Percentiles rank a stretch among this genome's conserved stretches.
Evolutionary conservation across 805 yeast genomes (phyloP).

Genomic region (Barnettozyma californica): DNA sequence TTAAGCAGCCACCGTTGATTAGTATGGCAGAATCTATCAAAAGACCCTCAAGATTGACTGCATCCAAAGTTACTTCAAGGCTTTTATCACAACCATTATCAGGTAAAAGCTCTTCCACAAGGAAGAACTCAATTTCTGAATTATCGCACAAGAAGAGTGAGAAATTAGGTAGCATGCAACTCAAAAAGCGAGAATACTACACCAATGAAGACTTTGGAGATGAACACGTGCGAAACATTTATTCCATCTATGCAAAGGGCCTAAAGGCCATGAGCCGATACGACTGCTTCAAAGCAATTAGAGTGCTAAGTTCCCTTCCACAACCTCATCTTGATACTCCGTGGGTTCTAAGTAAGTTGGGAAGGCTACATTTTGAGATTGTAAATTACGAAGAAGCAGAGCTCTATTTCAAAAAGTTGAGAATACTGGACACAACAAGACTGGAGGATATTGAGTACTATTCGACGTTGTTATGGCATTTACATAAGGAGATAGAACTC

Average conservation of each 20-base stretch:
- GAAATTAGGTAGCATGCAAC: constrained; percentile 4
- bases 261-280: constrained; percentile 54
- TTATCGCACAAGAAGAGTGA: constrained; percentile 17
- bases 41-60: constrained; percentile 29
- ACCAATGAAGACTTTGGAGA: constrained; percentile 29
- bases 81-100: constrained; percentile 38
- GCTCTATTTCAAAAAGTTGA: constrained; percentile 52
- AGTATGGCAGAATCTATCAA: constrained; percentile 18
- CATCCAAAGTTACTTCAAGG: constrained; percentile 44
- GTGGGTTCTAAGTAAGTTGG: constrained; percentile 78
- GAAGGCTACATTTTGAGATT: constrained; percentile 79
- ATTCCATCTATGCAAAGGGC: constrained; percentile 53
- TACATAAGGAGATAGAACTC: constrained; percentile 72
- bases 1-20: constrained; percentile 20
- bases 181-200: constrained; percentile 14
- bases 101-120: constrained; percentile 8
- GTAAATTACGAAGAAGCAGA: constrained; percentile 80
- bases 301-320: constrained; percentile 62
- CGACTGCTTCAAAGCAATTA: constrained; percentile 77
- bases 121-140: constrained; percentile 12
- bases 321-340: constrained; percentile 63
- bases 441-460: constrained; percentile 85
- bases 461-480: constrained; percentile 90
- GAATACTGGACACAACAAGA: constrained; percentile 71
- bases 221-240: constrained; percentile 40